Evolutionary conservation across 192 early-diverging fungal species (phyloP), one percentile per base, ranked within the genome.

Genomic region (Backusella parvicylindrica): DNA sequence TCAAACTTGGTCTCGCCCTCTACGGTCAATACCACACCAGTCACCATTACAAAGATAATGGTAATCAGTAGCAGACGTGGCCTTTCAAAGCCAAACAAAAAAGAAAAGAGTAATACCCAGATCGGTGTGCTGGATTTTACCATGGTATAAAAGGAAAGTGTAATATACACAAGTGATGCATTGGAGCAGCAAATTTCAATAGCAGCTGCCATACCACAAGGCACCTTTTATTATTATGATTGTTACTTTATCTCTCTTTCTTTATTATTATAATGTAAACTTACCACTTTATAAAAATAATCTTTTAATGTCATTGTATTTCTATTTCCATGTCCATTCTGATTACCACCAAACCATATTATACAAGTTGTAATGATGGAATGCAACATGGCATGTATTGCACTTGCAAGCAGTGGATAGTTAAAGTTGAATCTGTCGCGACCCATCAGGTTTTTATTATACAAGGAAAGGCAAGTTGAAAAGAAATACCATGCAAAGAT

Each of bases 101-200:
- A 94, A 33, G 95, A 91, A 81, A 96, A 96, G 0, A 94, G 33
- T 12, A 96, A 81, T 8, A 91, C 89, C 87, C 86, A 90, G 64
- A 90, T 85, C 2, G 90, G 90, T 3, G 88, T 89, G 36, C 87
- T 86, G 12, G 88, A 89, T 78, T 92, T 92, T 31, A 92, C 87
- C 89, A 92, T 90, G 31, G 90, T 96, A 79, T 95, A 95, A 76
- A 96, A 95, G n/a, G 91, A 89, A 21, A 96, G 85, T 9, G 95
- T 90, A 63, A 96, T 93, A 75, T 83, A 86, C 78, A 93, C 86
- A 38, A 96, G 87, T 32, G 89, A 90, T 13, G 89, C 86, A 82
- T 96, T 96, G 8, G 92, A 88, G 74, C 92, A 86, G 47, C 92
- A 91, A 76, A 96, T 94, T 74, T 96, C 95, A 28, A 95, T 72